phyloP scores from a whole-genome alignment of 1,284 basidiomycete genomes.

The Ceratobasidium sp. region DNA sequence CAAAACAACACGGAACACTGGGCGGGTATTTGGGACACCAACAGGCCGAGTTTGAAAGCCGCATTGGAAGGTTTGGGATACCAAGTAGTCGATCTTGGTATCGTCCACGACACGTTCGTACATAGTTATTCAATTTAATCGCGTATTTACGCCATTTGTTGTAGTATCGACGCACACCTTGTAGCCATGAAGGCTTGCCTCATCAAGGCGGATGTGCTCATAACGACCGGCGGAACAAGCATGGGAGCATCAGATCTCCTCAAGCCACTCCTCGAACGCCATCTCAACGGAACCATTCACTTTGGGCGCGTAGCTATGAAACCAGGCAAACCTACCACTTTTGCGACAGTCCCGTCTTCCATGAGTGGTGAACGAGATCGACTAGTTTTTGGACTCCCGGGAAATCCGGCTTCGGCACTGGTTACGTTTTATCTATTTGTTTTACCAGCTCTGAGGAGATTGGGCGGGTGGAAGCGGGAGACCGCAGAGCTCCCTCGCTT shows the following conservation, averaged over 20 bases:
- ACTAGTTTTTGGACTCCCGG: slow-evolving; percentile 83
- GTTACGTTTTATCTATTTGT: slow-evolving; percentile 89
- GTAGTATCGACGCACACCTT: slow-evolving; percentile 68
- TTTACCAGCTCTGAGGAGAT: slow-evolving; percentile 73
- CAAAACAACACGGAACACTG: slow-evolving; percentile 55
- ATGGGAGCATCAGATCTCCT: slow-evolving; percentile 89
- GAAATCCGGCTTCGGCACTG: slow-evolving; percentile 88
- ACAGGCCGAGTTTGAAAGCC: slow-evolving; percentile 77
- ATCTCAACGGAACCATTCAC: slow-evolving; percentile 67
- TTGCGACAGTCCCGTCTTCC: slow-evolving; percentile 70
- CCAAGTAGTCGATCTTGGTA: slow-evolving; percentile 80
- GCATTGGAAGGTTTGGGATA: slow-evolving; percentile 77
- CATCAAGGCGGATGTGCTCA: slow-evolving; percentile 70
- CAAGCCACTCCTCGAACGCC: slow-evolving; percentile 85
- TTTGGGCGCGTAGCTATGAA: slow-evolving; percentile 59
- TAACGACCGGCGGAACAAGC: slow-evolving; percentile 88
- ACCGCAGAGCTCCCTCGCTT: slow-evolving; percentile 69
- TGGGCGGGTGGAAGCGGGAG: slow-evolving; percentile 70
- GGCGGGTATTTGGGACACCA: slow-evolving; percentile 82
- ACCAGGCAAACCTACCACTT: slow-evolving; percentile 83
- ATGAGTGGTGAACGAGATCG: slow-evolving; percentile 51
- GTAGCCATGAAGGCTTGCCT: slow-evolving; percentile 65
- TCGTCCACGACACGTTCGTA: slow-evolving; percentile 73
- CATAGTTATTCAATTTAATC: neutral
- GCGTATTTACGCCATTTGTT: neutral